A percentile compares a stretch with the other conserved stretches of the same genome.
Evolutionary conservation across 2,329 filamentous ascomycete genomes (phyloP).

Genomic region (Stromatinia cepivora): DNA sequence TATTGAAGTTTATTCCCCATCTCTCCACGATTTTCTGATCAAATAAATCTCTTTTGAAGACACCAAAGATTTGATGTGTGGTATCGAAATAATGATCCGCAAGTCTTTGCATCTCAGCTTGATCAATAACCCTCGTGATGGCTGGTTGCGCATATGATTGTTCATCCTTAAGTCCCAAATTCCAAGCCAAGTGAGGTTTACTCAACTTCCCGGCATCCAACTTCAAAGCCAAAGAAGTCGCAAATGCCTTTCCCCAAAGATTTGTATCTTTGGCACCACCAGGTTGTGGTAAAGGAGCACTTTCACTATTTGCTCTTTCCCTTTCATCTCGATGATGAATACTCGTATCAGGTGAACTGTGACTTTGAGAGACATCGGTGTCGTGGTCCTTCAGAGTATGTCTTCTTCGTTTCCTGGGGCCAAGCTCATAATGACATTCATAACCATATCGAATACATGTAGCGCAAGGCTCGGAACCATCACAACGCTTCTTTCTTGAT

Average conservation of each 20-base stretch:
- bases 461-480: conserved; percentile 22
- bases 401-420: conserved; percentile 18
- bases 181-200: conserved; percentile 44
- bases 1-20: conserved; percentile 40
- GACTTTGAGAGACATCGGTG: conserved; percentile 19
- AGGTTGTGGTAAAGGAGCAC: conserved; percentile 3
- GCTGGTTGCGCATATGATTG: conserved; percentile 29
- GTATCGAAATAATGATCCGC: conserved; percentile 38
- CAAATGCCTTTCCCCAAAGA: conserved; percentile 22
- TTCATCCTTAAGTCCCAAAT: conserved; percentile 39
- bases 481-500: conserved; percentile 24
- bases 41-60: conserved; percentile 38
- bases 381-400: conserved; percentile 18
- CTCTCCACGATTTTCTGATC: conserved; percentile 34
- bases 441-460: conserved; percentile 20
- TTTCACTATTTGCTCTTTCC: conserved; percentile 17
- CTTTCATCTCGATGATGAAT: conserved; percentile 14
- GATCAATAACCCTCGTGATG: conserved; percentile 31
- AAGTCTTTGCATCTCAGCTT: conserved; percentile 16
- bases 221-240: conserved; percentile 17
- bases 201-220: conserved; percentile 20
- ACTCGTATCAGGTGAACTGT: conserved; percentile 21
- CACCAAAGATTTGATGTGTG: conserved; percentile 41
- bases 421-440: conserved; percentile 21
- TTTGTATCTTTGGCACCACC: conserved; percentile 1